Evolutionary conservation across 768 basidiomycete species (phyloP).

Genomic region (Tremella fuciformis): DNA sequence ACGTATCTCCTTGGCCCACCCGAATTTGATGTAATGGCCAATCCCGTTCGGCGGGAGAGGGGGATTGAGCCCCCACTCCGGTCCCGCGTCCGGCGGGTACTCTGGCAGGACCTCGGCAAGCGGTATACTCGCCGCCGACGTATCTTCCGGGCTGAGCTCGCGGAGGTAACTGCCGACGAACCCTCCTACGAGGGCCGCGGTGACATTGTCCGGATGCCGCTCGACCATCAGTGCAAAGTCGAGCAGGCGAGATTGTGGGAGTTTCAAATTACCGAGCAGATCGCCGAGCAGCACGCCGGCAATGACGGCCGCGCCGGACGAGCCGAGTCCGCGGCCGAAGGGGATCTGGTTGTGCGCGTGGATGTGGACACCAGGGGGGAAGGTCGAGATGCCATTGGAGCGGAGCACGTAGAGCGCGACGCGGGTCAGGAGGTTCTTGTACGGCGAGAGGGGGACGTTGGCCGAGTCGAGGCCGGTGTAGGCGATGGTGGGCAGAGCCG

Average conservation of each 20-base stretch:
- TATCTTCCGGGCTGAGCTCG: constrained; percentile 78
- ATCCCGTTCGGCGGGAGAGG: constrained; percentile 85
- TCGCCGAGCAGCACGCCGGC: constrained; percentile 90
- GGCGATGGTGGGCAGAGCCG: constrained; percentile 59
- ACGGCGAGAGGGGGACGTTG: constrained; percentile 88
- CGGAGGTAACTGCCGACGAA: constrained; percentile 95
- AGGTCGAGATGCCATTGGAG: constrained; percentile 69
- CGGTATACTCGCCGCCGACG: constrained; percentile 80
- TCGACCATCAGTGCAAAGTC: constrained; percentile 99
- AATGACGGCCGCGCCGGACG: constrained; percentile 97
- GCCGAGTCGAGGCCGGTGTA: constrained; percentile 85
- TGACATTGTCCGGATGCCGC: constrained; percentile 97
- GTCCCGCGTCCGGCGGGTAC: constrained; percentile 87
- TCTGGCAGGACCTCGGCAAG: constrained; percentile 94
- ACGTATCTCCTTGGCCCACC: constrained; percentile 77
- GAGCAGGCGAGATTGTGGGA: constrained; percentile 70
- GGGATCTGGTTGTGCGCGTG: constrained; percentile 89
- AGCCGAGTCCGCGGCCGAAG: constrained; percentile 94
- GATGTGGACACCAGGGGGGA: constrained; percentile 73
- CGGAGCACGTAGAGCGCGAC: constrained; percentile 98
- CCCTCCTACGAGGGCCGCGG: constrained; percentile 91
- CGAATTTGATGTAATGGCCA: constrained; percentile 88
- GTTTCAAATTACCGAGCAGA: constrained; percentile 69
- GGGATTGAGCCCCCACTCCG: constrained; percentile 84
- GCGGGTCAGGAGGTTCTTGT: constrained; percentile 94